phyloP scores from a whole-genome alignment of 116 monocot species.

The Cymodocea nodosa region DNA sequence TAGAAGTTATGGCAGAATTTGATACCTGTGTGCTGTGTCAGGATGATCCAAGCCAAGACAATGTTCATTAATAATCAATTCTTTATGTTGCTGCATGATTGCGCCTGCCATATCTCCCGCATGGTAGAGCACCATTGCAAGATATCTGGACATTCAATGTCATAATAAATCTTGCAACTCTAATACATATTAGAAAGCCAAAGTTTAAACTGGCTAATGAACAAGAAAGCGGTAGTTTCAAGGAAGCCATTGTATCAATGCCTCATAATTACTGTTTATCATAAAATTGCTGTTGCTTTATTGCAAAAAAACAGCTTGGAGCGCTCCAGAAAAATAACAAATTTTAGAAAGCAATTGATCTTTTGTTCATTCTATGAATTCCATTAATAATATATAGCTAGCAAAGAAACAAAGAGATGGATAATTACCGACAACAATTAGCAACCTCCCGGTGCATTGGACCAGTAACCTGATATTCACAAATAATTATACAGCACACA shows the following conservation, averaged over 20 bases:
- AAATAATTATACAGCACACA: neutral
- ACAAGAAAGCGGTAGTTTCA: too few relatives aligned
- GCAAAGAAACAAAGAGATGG: neutral
- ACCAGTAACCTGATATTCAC: conserved; percentile 71
- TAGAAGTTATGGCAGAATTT: conserved; percentile 2
- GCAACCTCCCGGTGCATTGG: conserved; percentile 95
- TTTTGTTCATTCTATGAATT: too few relatives aligned
- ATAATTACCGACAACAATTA: conserved; percentile 76
- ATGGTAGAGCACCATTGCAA: conserved; percentile 91
- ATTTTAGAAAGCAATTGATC: too few relatives aligned
- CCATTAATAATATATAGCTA: neutral
- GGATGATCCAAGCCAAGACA: conserved; percentile 97
- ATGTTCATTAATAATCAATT: conserved; percentile 92
- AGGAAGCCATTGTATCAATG: too few relatives aligned
- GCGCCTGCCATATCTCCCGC: conserved; percentile 91
- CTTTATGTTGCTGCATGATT: conserved; percentile 90
- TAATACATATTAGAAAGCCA: too few relatives aligned
- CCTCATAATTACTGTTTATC: too few relatives aligned
- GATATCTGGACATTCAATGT: conserved; percentile 38
- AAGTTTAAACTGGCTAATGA: too few relatives aligned
- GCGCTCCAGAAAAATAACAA: too few relatives aligned
- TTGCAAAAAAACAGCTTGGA: too few relatives aligned
- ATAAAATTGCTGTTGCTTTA: too few relatives aligned
- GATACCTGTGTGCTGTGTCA: conserved; percentile 90
- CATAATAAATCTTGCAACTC: too few relatives aligned